Evolutionary conservation across 192 early-diverging fungal species (phyloP).

Genomic region (Coemansia sp.): DNA sequence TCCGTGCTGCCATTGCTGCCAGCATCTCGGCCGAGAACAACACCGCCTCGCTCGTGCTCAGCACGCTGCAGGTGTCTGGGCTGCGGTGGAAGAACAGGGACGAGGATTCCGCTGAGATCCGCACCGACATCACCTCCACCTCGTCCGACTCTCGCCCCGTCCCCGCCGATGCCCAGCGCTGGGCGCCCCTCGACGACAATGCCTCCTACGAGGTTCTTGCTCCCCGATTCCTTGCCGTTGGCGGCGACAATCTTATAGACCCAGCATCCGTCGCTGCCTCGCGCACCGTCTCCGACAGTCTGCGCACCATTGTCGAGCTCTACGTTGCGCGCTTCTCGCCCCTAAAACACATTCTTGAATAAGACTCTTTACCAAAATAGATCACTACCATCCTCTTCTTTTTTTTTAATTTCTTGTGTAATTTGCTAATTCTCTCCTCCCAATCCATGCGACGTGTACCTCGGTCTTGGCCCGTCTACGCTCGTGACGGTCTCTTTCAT

Average conservation of each 20-base stretch:
- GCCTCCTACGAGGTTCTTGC: conserved; percentile 56
- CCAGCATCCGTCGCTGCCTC: background rate
- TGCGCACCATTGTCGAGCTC: conserved; percentile 25
- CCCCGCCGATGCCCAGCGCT: conserved; percentile 10
- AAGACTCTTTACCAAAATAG: conserved; percentile 20
- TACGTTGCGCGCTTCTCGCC: conserved; percentile 43
- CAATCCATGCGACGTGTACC: too few relatives aligned
- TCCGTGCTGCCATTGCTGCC: conserved; percentile 58
- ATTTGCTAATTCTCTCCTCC: too few relatives aligned
- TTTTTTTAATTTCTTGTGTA: background rate
- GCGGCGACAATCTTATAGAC: conserved; percentile 64
- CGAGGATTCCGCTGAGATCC: conserved; percentile 9
- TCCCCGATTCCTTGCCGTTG: conserved; percentile 61
- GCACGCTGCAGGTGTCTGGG: conserved; percentile 64
- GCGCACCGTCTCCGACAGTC: conserved; percentile 1
- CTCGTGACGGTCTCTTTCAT: too few relatives aligned
- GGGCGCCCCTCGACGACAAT: conserved; percentile 46
- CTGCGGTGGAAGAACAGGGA: conserved; percentile 35
- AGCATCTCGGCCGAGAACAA: conserved; percentile 31
- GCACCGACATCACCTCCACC: background rate
- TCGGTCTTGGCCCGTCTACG: too few relatives aligned
- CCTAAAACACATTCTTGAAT: conserved; percentile 28
- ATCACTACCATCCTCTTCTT: background rate
- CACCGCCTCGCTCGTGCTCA: conserved; percentile 39
- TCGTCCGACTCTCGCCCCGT: conserved; percentile 20